These are phyloP conservation scores for Kentomonas sorsogonicus DNA, from an alignment of 208 protist genomes.

Conservation along the genomic window DNA sequence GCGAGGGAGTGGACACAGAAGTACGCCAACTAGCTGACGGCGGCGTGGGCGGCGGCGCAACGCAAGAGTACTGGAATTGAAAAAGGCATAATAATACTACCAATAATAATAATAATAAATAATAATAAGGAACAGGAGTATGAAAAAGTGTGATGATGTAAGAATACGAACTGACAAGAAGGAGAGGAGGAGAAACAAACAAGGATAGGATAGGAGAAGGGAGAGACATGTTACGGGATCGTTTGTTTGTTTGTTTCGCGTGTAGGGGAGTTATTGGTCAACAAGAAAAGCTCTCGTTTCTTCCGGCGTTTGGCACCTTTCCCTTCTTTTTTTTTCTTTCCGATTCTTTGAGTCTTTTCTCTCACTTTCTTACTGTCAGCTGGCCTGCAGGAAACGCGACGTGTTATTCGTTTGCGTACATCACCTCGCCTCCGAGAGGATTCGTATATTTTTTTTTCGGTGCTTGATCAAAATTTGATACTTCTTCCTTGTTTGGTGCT, in stretches of 20 bases:
- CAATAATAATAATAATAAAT: constrained; percentile 2
- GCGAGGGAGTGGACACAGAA: constrained; percentile 78
- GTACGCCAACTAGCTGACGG: constrained; percentile 34
- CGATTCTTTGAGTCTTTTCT: background rate
- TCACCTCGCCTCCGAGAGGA: too few species aligned
- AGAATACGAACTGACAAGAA: background rate
- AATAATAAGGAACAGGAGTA: background rate
- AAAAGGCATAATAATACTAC: constrained; percentile 2
- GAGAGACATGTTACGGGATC: background rate
- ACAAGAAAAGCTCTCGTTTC: constrained; percentile 15
- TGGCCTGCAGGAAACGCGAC: too few species aligned
- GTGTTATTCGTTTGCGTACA: too few species aligned
- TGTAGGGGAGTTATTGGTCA: background rate
- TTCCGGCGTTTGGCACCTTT: background rate
- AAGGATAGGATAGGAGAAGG: background rate
- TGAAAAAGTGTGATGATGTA: constrained; percentile 3
- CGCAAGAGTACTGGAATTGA: background rate
- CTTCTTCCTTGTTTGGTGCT: too few species aligned
- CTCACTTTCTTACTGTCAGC: too few species aligned
- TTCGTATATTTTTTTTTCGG: too few species aligned
- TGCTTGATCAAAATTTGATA: too few species aligned
- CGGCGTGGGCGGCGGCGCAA: background rate
- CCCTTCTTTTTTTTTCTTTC: constrained; percentile 12
- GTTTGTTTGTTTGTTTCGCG: constrained; percentile 1
- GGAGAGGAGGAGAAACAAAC: constrained; percentile 6